Conservation (phyloP, 148 eudicot species). For the Tetragonia tetragonoides region DNA sequence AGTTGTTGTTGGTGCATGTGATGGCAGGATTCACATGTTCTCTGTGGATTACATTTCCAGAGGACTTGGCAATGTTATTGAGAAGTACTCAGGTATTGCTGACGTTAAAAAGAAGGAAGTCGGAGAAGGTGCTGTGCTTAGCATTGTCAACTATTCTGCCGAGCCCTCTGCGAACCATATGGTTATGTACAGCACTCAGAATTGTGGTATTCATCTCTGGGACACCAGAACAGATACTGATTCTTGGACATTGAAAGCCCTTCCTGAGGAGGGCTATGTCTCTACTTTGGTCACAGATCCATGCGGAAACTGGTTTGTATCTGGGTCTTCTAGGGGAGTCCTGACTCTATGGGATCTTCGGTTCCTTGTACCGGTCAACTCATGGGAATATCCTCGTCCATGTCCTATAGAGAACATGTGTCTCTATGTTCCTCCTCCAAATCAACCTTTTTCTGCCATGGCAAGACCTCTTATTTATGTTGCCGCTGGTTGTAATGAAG, state of each 20-base stretch:
- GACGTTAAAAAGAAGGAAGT: conserved; percentile 68
- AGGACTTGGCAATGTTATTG: conserved; percentile 84
- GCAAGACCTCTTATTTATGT: conserved; percentile 97
- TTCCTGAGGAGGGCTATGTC: conserved; percentile 83
- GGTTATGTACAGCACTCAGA: conserved; percentile 86
- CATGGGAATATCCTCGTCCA: conserved; percentile 79
- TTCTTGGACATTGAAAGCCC: conserved; percentile 69
- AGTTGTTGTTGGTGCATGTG: conserved; percentile 83
- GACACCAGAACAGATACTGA: conserved; percentile 67
- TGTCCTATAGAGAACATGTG: conserved; percentile 85
- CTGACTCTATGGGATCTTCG: conserved; percentile 96
- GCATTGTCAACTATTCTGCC: conserved; percentile 65
- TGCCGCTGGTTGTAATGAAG: conserved; percentile 95
- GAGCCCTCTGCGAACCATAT: conserved; percentile 57
- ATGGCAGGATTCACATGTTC: conserved; percentile 82
- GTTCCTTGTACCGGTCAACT: conserved; percentile 83
- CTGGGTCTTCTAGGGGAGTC: conserved; percentile 94
- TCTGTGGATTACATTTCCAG: conserved; percentile 85
- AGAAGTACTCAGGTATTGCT: conserved; percentile 87
- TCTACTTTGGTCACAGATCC: conserved; percentile 75
- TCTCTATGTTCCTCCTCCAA: conserved; percentile 77
- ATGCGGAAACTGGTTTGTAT: conserved; percentile 96
- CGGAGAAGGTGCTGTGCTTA: conserved; percentile 84
- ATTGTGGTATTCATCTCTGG: conserved; percentile 84
- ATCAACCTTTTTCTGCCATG: conserved; percentile 59